Base-by-base conservation (phyloP, 495 filamentous ascomycete genomes). In the Talaromyces wortmannii region DNA sequence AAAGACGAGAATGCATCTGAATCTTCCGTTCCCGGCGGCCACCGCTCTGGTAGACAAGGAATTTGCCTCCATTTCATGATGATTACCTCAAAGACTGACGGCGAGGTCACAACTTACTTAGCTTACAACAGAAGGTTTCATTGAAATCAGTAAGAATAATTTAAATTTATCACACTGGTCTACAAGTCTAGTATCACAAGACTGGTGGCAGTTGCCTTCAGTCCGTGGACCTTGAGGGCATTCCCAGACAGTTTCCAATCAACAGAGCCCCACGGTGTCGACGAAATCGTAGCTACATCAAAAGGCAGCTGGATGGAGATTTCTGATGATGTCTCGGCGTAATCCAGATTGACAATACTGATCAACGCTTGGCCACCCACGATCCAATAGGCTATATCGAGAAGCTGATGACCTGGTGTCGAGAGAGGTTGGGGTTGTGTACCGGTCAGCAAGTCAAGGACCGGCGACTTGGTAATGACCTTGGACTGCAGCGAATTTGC, bases 1-100 rank as follows among this genome's bases (percentile, higher is more conserved):
- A 40, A 40, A 40, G 5, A 36, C 40, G 23, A 46, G 32, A 8
- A 46, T 53, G 49, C 48, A 59, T 31, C 17, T 56, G 17, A 31
- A 59, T 31, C 49, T 59, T 43, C 53, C 53, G 6, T 53, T 58
- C 18, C 56, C 45, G 23, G 56, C 52, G 0, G 55, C 58, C 56
- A 54, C 31, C 10, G 53, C 50, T 10, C 45, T 61, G 45, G 45
- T 61, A 13, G 53, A 59, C 48, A 36, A 36, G 18, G 53, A 52
- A 43, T 16, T 16, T 23, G 7, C 10, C 7, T 46, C n/a, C 15
- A 46, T 46, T 23, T 8, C 10, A 16, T 23, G 13, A 50, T 17
- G 17, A 10, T 17, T 48, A 17, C 45, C 45, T 15, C 18, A 17
- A 48, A 48, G n/a, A 10, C 40, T 15, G n/a, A 43, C n/a, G 40